These are phyloP conservation scores for Solanum sejunctum DNA, from an alignment of 257 asterid genomes.

Conservation along the genomic window DNA sequence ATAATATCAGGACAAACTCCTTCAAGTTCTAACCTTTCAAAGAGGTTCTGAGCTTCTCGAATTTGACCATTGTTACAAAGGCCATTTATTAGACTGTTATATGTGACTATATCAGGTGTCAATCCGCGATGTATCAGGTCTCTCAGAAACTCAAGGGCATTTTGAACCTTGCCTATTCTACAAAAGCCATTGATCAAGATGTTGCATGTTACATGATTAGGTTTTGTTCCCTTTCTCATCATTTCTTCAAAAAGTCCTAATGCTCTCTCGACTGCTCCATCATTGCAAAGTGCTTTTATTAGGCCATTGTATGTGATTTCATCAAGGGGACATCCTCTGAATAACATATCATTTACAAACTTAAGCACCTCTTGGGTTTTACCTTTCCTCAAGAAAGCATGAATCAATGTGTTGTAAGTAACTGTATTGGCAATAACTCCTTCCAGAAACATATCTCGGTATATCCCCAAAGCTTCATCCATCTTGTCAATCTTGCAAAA, in stretches of 20 bases:
- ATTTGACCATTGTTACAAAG: conserved; percentile 50
- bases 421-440: conserved; percentile 79
- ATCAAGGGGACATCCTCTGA: conserved; percentile 60
- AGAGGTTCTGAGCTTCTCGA: conserved; percentile 49
- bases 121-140: conserved; percentile 61
- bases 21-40: conserved; percentile 40
- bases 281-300: conserved; percentile 69
- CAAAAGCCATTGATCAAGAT: conserved; percentile 36
- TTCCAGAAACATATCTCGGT: conserved; percentile 58
- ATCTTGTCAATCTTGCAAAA: conserved; percentile 39
- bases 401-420: conserved; percentile 75
- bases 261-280: conserved; percentile 59
- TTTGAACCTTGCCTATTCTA: conserved; percentile 23
- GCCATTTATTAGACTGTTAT: conserved; percentile 64
- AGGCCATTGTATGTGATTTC: conserved; percentile 65
- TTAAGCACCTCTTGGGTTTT: conserved; percentile 49
- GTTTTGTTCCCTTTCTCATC: conserved; percentile 40
- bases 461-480: conserved; percentile 58
- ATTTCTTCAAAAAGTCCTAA: conserved; percentile 63
- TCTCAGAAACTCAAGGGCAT: conserved; percentile 49
- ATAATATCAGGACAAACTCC: conserved; percentile 51
- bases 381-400: conserved; percentile 37
- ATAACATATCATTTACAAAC: conserved; percentile 73
- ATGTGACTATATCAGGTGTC: conserved; percentile 71
- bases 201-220: conserved; percentile 40